Evolutionary conservation across 73 alveolate species (phyloP), one percentile per base, ranked within the genome.

Genomic region (Effrenium voratum): DNA sequence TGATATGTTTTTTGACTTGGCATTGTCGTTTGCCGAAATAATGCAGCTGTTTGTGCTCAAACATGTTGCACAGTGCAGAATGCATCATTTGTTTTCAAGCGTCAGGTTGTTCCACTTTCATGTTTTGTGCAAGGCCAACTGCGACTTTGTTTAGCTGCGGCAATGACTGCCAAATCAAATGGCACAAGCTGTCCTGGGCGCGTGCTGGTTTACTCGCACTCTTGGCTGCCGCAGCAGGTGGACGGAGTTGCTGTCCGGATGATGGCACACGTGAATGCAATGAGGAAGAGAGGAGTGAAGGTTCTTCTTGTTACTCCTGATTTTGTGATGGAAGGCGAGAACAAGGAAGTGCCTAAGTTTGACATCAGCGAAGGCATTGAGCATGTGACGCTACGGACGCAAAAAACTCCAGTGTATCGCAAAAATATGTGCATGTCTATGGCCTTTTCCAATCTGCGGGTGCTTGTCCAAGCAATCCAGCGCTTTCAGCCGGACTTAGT

Each of bases 251-350:
- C 95, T 4, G 49, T 88, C 5, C 95, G 95, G 59, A 88, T 88
- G 95, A 88, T 88, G 95, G 95, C 95, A 16, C 95, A 88, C 30
- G 95, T 88, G 73, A n/a, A 73, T 44, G 95, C 95, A 46, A 88
- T 88, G 95, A 70, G 38, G 16, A 88, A 88, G 52, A 84, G 95
- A 24, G 95, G 95, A 36, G 95, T 88, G 50, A 88, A 63, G 80
- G 95, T 88, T 6, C 30, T 73, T 49, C 55, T 88, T n/a, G 84
- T 88, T 26, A 88, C 95, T 6, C 95, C 95, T 15, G 95, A 88
- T n/a, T 88, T 88, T 45, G 80, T 38, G 41, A 19, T 86, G 57
- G 68, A 83, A 4, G 82, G 60, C 10, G n/a, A n/a, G n/a, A 57
- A 84, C 40, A 45, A 38, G 13, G 32, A 44, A 28, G 32, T 28